Percentiles rank a stretch among this genome's conserved stretches.
Evolutionary conservation across 768 basidiomycete genomes (phyloP).

Genomic region (Lyophyllum semitale): DNA sequence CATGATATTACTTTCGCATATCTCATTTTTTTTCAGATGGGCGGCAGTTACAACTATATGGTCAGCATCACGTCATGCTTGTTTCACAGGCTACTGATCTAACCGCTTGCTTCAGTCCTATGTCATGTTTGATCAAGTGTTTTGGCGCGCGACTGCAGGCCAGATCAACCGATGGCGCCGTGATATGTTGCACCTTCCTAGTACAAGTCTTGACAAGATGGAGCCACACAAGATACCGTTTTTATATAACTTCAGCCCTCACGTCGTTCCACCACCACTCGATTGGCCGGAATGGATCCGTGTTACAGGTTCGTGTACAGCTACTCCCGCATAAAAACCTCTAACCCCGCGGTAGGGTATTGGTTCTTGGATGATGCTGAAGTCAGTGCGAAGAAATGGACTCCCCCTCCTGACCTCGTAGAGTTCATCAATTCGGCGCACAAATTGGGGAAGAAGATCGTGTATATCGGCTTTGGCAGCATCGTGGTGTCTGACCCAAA

Average conservation of each 20-base stretch:
- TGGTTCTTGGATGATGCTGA: conserved; percentile 97
- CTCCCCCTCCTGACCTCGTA: conserved; percentile 77
- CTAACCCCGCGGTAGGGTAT: conserved; percentile 63
- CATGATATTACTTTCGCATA: not conserved
- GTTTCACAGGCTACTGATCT: conserved; percentile 5
- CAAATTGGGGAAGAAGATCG: conserved; percentile 78
- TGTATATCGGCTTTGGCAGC: conserved; percentile 97
- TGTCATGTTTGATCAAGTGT: conserved; percentile 97
- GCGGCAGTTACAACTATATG: conserved; percentile 98
- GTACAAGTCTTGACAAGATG: conserved; percentile 92
- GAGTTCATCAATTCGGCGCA: conserved; percentile 84
- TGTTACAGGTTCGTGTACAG: conserved; percentile 63
- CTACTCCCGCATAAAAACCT: not conserved
- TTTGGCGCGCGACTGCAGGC: conserved; percentile 93
- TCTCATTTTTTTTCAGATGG: conserved; percentile 62
- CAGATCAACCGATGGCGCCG: conserved; percentile 95
- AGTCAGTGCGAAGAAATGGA: conserved; percentile 87
- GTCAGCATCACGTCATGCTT: conserved; percentile 37
- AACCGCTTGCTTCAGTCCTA: conserved; percentile 59
- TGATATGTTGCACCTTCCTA: conserved; percentile 69
- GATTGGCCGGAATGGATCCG: conserved; percentile 99
- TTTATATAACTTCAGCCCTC: conserved; percentile 95
- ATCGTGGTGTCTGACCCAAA: conserved; percentile 96
- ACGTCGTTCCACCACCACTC: conserved; percentile 86
- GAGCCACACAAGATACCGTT: conserved; percentile 98